phyloP scores from a whole-genome alignment of 2,329 filamentous ascomycete species.

The Karstenula rhodostoma region DNA sequence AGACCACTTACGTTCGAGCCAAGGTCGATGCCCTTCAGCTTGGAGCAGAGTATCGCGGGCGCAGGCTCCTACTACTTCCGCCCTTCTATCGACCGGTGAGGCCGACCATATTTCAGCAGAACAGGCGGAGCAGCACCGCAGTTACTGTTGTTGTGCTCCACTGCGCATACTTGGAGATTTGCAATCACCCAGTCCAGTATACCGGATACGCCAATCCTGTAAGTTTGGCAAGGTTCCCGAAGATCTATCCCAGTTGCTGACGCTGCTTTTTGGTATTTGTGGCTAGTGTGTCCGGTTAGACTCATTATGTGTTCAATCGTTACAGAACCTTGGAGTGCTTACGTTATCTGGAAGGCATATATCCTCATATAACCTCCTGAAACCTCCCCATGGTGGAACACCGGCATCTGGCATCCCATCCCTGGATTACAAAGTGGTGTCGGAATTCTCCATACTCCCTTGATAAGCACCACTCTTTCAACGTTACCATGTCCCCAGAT shows the following conservation, averaged over 20 bases:
- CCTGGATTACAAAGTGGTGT: neutral
- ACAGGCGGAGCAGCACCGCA: neutral
- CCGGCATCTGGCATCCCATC: neutral
- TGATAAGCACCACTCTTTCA: neutral
- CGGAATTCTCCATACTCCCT: neutral
- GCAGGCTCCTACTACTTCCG: slow-evolving; percentile 15
- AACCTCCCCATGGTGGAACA: neutral
- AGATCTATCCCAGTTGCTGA: neutral
- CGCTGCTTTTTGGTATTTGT: slow-evolving; percentile 3
- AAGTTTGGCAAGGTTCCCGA: neutral
- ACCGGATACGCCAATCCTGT: slow-evolving; percentile 2
- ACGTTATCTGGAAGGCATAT: slow-evolving; percentile 1
- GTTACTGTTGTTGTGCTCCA: slow-evolving; percentile 6
- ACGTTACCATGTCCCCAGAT: slow-evolving; percentile 29
- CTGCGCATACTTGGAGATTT: slow-evolving; percentile 4
- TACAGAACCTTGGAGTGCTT: slow-evolving; percentile 11
- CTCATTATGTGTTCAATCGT: neutral
- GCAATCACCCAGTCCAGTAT: slow-evolving; percentile 12
- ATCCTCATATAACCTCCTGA: slow-evolving; percentile 13
- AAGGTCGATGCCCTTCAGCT: slow-evolving; percentile 15
- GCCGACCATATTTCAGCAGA: slow-evolving; percentile 10
- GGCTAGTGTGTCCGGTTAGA: slow-evolving; percentile 2
- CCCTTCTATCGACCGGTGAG: slow-evolving; percentile 17
- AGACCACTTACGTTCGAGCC: slow-evolving; percentile 10
- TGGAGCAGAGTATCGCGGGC: neutral